Conservation (phyloP, 2,329 filamentous ascomycete genomes). For the Chrysoporthe cubensis region DNA sequence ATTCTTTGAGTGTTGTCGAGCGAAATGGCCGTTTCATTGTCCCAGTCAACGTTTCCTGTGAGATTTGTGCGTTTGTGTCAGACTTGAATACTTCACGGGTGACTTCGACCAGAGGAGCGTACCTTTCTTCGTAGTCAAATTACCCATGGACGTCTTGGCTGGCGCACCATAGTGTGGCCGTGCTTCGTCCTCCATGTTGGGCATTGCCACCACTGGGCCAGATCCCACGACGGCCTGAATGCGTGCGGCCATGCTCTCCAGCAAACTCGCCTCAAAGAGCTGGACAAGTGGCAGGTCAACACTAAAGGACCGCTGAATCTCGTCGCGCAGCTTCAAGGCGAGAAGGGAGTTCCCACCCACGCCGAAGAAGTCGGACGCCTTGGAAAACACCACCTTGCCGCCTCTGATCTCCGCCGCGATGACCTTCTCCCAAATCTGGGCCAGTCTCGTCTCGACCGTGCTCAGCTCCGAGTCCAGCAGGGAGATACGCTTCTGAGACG, state of each 20-base stretch:
- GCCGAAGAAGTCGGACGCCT: slow-evolving; percentile 44
- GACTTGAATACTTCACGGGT: too few relatives aligned
- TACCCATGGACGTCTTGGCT: too few relatives aligned
- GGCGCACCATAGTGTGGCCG: too few relatives aligned
- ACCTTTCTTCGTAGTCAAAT: too few relatives aligned
- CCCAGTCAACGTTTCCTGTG: slow-evolving; percentile 11
- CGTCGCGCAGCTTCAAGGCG: slow-evolving; percentile 41
- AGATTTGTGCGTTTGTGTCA: neutral
- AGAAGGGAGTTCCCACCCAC: slow-evolving; percentile 47
- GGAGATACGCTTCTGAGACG: neutral
- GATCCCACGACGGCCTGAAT: slow-evolving; percentile 17
- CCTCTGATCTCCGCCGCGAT: neutral
- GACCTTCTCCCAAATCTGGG: neutral
- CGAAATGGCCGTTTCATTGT: slow-evolving; percentile 31
- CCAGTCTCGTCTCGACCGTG: neutral
- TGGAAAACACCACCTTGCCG: neutral
- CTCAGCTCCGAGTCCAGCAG: neutral
- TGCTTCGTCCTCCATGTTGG: too few relatives aligned
- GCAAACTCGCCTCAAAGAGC: slow-evolving; percentile 42
- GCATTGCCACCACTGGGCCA: too few relatives aligned
- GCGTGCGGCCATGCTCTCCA: slow-evolving; percentile 42
- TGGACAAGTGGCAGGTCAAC: slow-evolving; percentile 38
- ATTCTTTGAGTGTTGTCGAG: too few relatives aligned
- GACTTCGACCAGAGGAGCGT: too few relatives aligned
- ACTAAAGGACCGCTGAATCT: slow-evolving; percentile 39